phyloP scores from a whole-genome alignment of 805 yeast genomes.

The Candida maesae region DNA sequence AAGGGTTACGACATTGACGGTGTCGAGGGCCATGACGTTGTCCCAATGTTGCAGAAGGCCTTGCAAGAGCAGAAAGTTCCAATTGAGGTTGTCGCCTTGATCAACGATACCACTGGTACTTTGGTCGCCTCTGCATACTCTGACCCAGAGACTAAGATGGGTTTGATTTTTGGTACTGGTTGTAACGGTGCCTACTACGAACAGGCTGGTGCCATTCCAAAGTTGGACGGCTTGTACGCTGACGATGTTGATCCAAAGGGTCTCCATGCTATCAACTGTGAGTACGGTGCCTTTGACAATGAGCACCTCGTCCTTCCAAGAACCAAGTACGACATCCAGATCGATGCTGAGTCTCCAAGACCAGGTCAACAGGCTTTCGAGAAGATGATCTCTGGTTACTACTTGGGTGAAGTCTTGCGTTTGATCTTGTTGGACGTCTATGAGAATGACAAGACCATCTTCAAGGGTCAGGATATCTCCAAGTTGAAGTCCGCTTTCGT shows the following conservation, averaged over 20 bases:
- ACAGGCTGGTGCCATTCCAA: constrained; percentile 64
- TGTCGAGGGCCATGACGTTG: constrained; percentile 94
- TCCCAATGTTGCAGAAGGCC: constrained; percentile 81
- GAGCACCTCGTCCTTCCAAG: constrained; percentile 83
- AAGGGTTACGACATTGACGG: constrained; percentile 93
- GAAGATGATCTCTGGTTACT: constrained; percentile 96
- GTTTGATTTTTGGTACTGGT: constrained; percentile 95
- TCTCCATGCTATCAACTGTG: constrained; percentile 96
- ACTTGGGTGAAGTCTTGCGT: constrained; percentile 89
- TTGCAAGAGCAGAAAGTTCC: constrained; percentile 64
- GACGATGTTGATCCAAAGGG: constrained; percentile 59
- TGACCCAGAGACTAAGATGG: constrained; percentile 87
- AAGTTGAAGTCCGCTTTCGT: constrained; percentile 60
- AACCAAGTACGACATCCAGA: constrained; percentile 77
- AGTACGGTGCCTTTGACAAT: constrained; percentile 96
- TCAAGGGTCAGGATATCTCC: constrained; percentile 63
- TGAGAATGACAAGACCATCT: constrained; percentile 54
- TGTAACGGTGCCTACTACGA: constrained; percentile 97
- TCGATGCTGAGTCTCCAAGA: constrained; percentile 87
- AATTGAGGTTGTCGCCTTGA: constrained; percentile 83
- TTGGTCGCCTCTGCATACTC: constrained; percentile 92
- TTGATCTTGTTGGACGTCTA: constrained; percentile 71
- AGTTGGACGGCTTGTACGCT: constrained; percentile 67
- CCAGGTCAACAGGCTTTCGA: constrained; percentile 96
- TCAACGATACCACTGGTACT: constrained; percentile 97